A percentile compares a stretch with the other conserved stretches of the same genome.
These are phyloP conservation scores for Mortierella sp. DNA, from an alignment of 371 early-diverging fungal genomes.

Conservation along the genomic window DNA sequence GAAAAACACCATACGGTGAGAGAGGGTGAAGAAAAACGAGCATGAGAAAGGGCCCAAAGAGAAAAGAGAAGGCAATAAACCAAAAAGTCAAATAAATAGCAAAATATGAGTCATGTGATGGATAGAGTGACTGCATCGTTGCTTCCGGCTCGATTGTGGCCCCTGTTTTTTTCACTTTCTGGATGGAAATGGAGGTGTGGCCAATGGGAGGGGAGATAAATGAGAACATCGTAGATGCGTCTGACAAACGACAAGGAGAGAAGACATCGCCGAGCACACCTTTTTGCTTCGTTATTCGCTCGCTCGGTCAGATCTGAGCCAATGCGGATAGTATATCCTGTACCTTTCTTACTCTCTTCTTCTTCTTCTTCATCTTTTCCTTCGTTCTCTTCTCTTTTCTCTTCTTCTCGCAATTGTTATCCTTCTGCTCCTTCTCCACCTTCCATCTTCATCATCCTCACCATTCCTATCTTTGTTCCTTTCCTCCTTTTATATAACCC, in stretches of 20 bases:
- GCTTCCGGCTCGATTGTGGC: too few relatives aligned
- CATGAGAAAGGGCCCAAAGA: background rate
- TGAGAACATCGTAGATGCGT: slow-evolving; percentile 44
- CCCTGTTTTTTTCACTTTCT: too few relatives aligned
- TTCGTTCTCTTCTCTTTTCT: background rate
- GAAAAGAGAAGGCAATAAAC: background rate
- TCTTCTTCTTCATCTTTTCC: background rate
- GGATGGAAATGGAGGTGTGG: background rate
- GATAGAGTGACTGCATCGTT: background rate
- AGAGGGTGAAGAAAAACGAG: slow-evolving; percentile 2
- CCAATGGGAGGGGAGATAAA: slow-evolving; percentile 39
- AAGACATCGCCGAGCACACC: background rate
- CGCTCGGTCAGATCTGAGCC: background rate
- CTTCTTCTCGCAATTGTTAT: background rate
- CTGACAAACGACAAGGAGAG: background rate
- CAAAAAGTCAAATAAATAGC: background rate
- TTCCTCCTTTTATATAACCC: background rate
- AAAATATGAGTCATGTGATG: background rate
- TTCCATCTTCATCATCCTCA: slow-evolving; percentile 4
- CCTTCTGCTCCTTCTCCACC: background rate
- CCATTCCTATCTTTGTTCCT: slow-evolving; percentile 5
- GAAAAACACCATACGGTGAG: background rate
- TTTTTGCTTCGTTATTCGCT: slow-evolving; percentile 2
- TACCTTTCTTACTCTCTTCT: background rate
- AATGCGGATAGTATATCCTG: slow-evolving; percentile 7